Percentiles rank a stretch among this genome's conserved stretches.
phyloP scores from a whole-genome alignment of 2,329 filamentous ascomycete genomes.

The Ophiostoma piceae region DNA sequence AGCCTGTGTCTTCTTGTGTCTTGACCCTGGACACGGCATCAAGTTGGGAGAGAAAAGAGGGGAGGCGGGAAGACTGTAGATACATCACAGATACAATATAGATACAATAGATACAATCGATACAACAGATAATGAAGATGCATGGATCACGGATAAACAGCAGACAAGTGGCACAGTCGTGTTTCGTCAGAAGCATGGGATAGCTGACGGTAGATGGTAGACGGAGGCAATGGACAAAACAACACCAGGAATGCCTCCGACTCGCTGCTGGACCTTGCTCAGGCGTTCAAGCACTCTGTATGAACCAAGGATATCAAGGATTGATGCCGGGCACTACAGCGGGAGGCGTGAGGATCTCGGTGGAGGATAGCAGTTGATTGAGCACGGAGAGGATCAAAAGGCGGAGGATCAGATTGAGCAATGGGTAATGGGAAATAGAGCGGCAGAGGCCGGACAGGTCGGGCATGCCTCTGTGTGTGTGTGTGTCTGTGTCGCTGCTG shows the following conservation, averaged over 20 bases:
- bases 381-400: background rate
- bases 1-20: background rate
- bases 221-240: background rate
- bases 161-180: background rate
- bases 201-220: background rate
- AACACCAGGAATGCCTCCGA: slow-evolving; percentile 19
- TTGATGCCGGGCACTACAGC: background rate
- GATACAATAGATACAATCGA: background rate
- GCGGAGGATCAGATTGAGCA: background rate
- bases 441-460: slow-evolving; percentile 1
- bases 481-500: background rate
- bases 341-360: background rate
- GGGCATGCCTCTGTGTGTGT: background rate
- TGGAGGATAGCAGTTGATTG: background rate
- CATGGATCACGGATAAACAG: background rate
- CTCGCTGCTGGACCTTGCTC: slow-evolving; percentile 11
- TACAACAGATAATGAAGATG: background rate
- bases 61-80: background rate
- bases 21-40: background rate
- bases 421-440: background rate
- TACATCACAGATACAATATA: background rate
- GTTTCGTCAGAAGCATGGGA: slow-evolving; percentile 18
- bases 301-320: background rate
- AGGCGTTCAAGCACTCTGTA: background rate
- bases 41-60: background rate